phyloP scores from a whole-genome alignment of 768 basidiomycete genomes.

The Inosperma sp. region DNA sequence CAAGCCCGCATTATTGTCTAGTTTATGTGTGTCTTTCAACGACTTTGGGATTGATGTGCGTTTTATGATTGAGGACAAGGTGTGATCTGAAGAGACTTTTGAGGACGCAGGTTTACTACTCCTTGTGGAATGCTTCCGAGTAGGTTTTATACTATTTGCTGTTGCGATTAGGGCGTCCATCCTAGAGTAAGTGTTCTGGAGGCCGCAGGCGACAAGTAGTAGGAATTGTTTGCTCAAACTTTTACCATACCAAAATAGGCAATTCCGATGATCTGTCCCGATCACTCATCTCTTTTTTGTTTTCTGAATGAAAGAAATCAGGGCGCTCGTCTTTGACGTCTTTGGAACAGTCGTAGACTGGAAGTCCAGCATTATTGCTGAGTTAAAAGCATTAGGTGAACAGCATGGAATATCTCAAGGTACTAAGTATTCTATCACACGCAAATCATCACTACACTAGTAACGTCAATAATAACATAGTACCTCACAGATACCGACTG shows the following conservation, averaged over 20 bases:
- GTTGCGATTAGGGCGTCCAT: constrained; percentile 77
- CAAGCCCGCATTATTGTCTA: constrained; percentile 43
- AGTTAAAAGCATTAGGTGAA: constrained; percentile 28
- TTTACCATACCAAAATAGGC: not conserved
- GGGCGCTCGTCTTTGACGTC: constrained; percentile 45
- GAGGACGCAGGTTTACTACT: constrained; percentile 15
- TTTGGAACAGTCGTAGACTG: constrained; percentile 52
- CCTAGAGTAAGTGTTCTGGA: not conserved
- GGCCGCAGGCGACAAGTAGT: not conserved
- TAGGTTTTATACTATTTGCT: constrained; percentile 55
- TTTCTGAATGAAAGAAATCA: constrained; percentile 26
- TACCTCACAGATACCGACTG: constrained; percentile 32
- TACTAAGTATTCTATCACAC: constrained; percentile 14
- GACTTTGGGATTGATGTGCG: constrained; percentile 67
- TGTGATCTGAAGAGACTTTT: constrained; percentile 41
- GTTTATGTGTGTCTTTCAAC: constrained; percentile 47
- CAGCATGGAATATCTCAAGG: constrained; percentile 24
- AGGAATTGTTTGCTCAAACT: no score
- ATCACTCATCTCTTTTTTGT: not conserved
- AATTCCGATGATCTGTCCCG: not conserved
- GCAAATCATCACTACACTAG: not conserved
- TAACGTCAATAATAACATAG: not conserved
- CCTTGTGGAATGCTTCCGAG: constrained; percentile 32
- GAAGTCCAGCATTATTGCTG: constrained; percentile 31
- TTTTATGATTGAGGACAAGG: constrained; percentile 51